Evolutionary conservation across 1,139 yeast species (phyloP).

Genomic region (Wickerhamomyces sp.): DNA sequence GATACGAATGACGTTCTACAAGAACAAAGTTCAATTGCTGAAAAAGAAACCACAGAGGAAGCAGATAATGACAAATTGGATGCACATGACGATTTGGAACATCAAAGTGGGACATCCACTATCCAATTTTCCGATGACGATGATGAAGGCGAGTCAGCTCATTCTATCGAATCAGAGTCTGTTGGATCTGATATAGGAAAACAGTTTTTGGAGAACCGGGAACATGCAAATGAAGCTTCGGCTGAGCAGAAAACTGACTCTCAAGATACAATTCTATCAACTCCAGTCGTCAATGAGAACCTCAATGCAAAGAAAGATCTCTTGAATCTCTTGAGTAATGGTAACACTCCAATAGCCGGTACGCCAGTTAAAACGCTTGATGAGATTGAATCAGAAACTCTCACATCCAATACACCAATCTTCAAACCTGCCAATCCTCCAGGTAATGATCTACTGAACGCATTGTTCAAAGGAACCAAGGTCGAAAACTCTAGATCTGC

Average conservation of each 20-base stretch:
- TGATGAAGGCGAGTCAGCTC: conserved; percentile 3
- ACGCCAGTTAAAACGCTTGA: conserved; percentile 1
- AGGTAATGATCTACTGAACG: not conserved
- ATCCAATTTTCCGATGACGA: conserved; percentile 10
- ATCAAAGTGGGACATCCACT: conserved; percentile 8
- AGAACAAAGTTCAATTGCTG: conserved; percentile 1
- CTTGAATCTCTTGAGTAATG: not conserved
- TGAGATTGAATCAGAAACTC: conserved; percentile 2
- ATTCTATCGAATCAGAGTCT: conserved; percentile 2
- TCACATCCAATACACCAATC: not conserved
- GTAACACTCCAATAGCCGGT: not conserved
- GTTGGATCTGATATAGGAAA: conserved; percentile 2
- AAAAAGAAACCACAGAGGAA: not conserved
- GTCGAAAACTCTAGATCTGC: not conserved
- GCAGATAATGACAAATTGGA: conserved; percentile 2
- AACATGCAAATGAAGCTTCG: conserved; percentile 1
- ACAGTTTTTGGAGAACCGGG: conserved; percentile 5
- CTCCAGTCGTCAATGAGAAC: not conserved
- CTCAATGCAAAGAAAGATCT: not conserved
- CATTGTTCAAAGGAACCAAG: not conserved
- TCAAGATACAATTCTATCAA: not conserved
- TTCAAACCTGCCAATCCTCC: not conserved
- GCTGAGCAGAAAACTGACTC: not conserved
- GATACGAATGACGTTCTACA: conserved; percentile 7
- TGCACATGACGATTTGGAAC: conserved; percentile 6